A percentile compares a stretch with the other conserved stretches of the same genome.
Conservation (phyloP, 768 basidiomycete genomes). For the Kwoniella sp. region DNA sequence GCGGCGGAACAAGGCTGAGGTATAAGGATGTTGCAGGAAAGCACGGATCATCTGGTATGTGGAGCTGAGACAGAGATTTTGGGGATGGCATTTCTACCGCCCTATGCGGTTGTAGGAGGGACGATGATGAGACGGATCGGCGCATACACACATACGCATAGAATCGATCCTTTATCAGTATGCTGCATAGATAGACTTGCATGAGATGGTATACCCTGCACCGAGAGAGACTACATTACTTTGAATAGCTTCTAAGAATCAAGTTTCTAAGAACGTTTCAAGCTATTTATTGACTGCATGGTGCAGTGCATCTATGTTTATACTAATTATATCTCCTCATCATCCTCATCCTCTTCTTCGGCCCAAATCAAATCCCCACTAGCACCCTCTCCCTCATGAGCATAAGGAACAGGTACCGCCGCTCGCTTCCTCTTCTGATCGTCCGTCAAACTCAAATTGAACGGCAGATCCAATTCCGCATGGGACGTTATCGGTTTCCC, state of each 20-base stretch:
- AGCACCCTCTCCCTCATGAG: constrained; percentile 68
- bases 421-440: constrained; percentile 78
- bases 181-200: background rate
- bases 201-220: constrained; percentile 10
- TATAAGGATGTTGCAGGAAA: background rate
- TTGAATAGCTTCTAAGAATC: no score
- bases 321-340: constrained; percentile 35
- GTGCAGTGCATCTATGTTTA: background rate
- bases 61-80: no score
- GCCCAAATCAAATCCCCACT: constrained; percentile 39
- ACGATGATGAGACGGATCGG: background rate
- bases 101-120: background rate
- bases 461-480: constrained; percentile 71
- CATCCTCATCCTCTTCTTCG: constrained; percentile 43
- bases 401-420: constrained; percentile 85
- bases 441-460: constrained; percentile 82
- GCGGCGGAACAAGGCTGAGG: no score
- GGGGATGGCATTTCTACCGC: no score
- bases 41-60: no score
- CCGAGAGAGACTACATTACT: no score
- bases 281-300: no score
- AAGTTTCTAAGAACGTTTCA: no score
- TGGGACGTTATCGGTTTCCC: constrained; percentile 56
- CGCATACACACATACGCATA: background rate
- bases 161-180: background rate